Percentiles rank a stretch among this genome's conserved stretches.
These are phyloP conservation scores for Nitzschia sp. DNA, from an alignment of 108 stramenopile species.

Conservation along the genomic window DNA sequence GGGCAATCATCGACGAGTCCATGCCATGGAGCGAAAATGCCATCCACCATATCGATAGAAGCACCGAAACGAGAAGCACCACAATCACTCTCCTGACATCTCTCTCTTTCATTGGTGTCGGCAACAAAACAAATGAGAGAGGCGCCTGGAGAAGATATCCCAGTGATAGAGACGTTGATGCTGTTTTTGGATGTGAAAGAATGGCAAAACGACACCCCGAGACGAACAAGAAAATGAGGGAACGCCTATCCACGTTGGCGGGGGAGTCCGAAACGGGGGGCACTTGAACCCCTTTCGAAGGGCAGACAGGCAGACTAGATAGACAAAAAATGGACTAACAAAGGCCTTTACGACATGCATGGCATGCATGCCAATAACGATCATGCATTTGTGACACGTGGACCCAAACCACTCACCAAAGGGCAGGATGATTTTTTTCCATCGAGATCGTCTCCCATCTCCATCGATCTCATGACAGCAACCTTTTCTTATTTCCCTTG, in stretches of 20 bases:
- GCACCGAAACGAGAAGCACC: not conserved
- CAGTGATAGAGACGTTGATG: no score
- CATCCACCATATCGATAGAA: not conserved
- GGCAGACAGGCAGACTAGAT: no score
- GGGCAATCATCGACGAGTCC: not conserved
- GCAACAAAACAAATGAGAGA: no score
- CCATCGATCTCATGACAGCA: not conserved
- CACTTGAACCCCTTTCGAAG: no score
- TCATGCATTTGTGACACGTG: not conserved
- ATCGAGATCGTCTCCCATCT: not conserved
- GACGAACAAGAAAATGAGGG: no score
- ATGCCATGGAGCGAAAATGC: constrained; percentile 7
- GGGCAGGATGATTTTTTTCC: not conserved
- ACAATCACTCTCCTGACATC: constrained; percentile 2
- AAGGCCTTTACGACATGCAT: not conserved
- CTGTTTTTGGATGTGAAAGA: no score
- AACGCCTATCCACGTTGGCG: no score
- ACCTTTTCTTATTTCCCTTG: not conserved
- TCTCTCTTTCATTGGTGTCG: not conserved
- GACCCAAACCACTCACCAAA: not conserved
- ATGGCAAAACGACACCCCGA: no score
- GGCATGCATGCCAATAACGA: not conserved
- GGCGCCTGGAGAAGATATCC: no score
- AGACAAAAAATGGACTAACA: no score
- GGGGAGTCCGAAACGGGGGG: no score